Base-by-base conservation (phyloP, 179 eudicot species). In the Silene vulgaris region DNA sequence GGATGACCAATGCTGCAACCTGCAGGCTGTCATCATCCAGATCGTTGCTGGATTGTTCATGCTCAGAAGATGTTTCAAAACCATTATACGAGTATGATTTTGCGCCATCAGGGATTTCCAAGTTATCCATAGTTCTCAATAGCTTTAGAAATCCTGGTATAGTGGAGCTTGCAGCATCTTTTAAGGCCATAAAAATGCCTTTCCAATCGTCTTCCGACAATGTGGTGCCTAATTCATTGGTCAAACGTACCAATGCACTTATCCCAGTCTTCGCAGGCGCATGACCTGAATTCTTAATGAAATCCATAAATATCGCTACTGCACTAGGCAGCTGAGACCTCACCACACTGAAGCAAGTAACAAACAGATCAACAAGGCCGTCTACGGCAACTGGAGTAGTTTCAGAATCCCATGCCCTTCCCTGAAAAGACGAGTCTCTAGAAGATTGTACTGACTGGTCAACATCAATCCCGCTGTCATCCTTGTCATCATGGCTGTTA, bases 171-270 rank as follows among this genome's bases (percentile, higher is more conserved):
- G 93, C 89, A 62, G 93, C 89, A 79, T 89, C 92, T 84, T 86
- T 86, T 78, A 96, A 78, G 76, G 92, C 86, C 75, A 87, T 81
- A 80, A 93, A 90, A 62, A 93, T 81, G 60, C 82, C 86, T 77
- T 74, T 80, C 99, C 99, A 96, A 74, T 96, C 99, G 77, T 93
- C 91, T 78, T 89, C 91, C 9, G 86, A 86, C 60, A 96, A 85
- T 75, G 69, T 82, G 75, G 85, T 69, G 17, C 93, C 89, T 78
- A 96, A 80, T 62, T 89, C 91, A 82, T 78, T 80, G 13, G 90
- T 85, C 87, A 96, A 82, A 69, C 89, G 95, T 70, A 85, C 88
- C 80, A 96, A 82, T 26, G 93, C 89, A 74, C 90, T 84, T 73
- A 91, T 88, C 29, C 96, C 98, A 57, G 87, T 87, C 74, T 79